Evolutionary conservation across 2,329 filamentous ascomycete species (phyloP), one percentile per base, ranked within the genome.

Genomic region (Sporothrix brunneoviolacea): DNA sequence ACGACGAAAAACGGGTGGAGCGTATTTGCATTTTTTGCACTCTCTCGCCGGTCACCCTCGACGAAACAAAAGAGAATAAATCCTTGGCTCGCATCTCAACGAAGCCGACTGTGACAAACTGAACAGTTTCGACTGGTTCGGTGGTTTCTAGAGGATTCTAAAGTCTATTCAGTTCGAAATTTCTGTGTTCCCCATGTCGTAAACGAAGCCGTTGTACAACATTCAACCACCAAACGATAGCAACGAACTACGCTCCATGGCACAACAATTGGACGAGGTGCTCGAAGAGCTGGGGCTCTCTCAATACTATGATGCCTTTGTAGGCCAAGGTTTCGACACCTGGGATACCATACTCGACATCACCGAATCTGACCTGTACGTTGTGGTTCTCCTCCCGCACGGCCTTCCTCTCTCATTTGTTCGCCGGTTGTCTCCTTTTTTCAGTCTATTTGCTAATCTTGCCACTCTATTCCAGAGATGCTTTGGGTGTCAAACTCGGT

Each of bases 331-430:
- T 3, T 93, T 93, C 65, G 88, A 93, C 65, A 82, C 83, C 10
- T 91, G 88, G 88, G 85, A 89, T 30, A 90, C 84, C 1, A 83
- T 91, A 50, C 73, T 90, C 45, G 87, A 91, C 62, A 90, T 93
- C 48, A 89, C 87, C 54, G 88, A 91, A 66, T 86, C 85, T 21
- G 88, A 93, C 61, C 73, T 93, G 84, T 89, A 67, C 64, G 82
- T 69, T n/a, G n/a, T n/a, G n/a, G n/a, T n/a, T n/a, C n/a, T n/a
- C n/a, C n/a, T n/a, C n/a, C n/a, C n/a, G n/a, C n/a, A n/a, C n/a
- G n/a, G n/a, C n/a, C n/a, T n/a, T n/a, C n/a, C n/a, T n/a, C n/a
- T n/a, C 4, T 37, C 21, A 12, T 40, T 18, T 39, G 38, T 28
- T 16, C 19, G 6, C 8, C 7, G 4, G 19, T 16, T 27, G n/a